phyloP scores from a whole-genome alignment of 1,284 basidiomycete species.

The Trichosporon faecale region DNA sequence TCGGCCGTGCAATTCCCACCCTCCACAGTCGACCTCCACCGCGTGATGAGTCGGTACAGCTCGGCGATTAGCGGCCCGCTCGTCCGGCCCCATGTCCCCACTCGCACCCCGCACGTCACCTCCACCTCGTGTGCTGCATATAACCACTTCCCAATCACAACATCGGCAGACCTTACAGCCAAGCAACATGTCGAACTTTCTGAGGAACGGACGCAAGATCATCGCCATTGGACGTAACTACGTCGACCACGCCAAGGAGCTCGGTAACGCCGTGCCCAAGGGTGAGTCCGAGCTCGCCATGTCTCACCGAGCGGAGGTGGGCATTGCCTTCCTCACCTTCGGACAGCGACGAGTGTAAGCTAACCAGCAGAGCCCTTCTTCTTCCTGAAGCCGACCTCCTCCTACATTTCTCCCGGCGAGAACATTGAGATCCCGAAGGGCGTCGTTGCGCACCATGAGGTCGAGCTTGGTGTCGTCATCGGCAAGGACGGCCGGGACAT shows the following conservation, averaged over 20 bases:
- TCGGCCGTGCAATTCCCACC: slow-evolving; percentile 1
- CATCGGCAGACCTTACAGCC: not conserved
- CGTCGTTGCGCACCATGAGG: slow-evolving; percentile 85
- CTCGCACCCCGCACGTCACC: not conserved
- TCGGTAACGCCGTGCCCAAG: slow-evolving; percentile 82
- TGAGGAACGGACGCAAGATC: slow-evolving; percentile 60
- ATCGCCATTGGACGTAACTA: slow-evolving; percentile 74
- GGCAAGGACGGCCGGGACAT: slow-evolving; percentile 82
- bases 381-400: slow-evolving; percentile 94
- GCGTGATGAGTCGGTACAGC: not conserved
- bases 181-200: slow-evolving; percentile 45
- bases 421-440: slow-evolving; percentile 83
- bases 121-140: not conserved
- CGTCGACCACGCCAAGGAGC: slow-evolving; percentile 81
- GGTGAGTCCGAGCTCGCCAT: slow-evolving; percentile 25
- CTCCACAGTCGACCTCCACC: not conserved
- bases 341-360: not conserved
- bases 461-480: slow-evolving; percentile 95
- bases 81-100: not conserved
- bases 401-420: slow-evolving; percentile 70
- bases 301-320: not conserved
- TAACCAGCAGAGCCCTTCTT: slow-evolving; percentile 77
- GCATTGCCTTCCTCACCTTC: not conserved
- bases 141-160: not conserved
- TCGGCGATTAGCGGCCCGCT: slow-evolving; percentile 8